Conservation (phyloP, 2,329 filamentous ascomycete species). For the Colletotrichum scovillei region DNA sequence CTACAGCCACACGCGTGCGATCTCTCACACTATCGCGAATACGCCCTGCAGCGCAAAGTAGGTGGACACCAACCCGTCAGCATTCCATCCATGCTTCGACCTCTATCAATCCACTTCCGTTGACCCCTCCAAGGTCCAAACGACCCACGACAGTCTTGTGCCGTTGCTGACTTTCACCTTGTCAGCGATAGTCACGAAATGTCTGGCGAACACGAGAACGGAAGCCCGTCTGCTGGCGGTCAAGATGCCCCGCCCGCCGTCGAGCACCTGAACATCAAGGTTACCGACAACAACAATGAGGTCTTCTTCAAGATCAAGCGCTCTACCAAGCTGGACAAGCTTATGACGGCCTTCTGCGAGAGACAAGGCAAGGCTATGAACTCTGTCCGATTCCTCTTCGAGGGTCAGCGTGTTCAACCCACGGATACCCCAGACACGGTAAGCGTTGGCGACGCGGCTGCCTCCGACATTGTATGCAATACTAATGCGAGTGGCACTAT, state of each 20-base stretch:
- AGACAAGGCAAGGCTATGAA: slow-evolving; percentile 88
- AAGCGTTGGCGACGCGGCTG: slow-evolving; percentile 54
- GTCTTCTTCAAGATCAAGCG: slow-evolving; percentile 99
- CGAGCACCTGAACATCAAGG: slow-evolving; percentile 98
- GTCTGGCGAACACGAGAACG: slow-evolving; percentile 64
- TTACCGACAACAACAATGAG: slow-evolving; percentile 99
- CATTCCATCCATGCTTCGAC: not conserved
- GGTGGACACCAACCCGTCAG: not conserved
- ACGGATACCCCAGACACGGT: slow-evolving; percentile 93
- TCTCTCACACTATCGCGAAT: not conserved
- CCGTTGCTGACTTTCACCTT: slow-evolving; percentile 9
- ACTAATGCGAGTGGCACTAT: slow-evolving; percentile 37
- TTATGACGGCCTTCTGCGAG: slow-evolving; percentile 98
- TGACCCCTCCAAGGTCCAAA: not conserved
- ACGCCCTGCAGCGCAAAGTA: not conserved
- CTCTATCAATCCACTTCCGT: not conserved
- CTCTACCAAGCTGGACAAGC: slow-evolving; percentile 93
- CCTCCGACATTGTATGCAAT: not conserved
- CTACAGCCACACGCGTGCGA: not conserved
- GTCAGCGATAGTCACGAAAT: slow-evolving; percentile 47
- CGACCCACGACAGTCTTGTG: not conserved
- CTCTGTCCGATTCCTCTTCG: slow-evolving; percentile 94
- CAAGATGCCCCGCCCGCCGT: slow-evolving; percentile 59
- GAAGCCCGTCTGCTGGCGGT: slow-evolving; percentile 50
- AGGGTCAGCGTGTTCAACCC: slow-evolving; percentile 91